Evolutionary conservation across 1,284 basidiomycete genomes (phyloP).

Genomic region (Cryptococcus jaspeensis): DNA sequence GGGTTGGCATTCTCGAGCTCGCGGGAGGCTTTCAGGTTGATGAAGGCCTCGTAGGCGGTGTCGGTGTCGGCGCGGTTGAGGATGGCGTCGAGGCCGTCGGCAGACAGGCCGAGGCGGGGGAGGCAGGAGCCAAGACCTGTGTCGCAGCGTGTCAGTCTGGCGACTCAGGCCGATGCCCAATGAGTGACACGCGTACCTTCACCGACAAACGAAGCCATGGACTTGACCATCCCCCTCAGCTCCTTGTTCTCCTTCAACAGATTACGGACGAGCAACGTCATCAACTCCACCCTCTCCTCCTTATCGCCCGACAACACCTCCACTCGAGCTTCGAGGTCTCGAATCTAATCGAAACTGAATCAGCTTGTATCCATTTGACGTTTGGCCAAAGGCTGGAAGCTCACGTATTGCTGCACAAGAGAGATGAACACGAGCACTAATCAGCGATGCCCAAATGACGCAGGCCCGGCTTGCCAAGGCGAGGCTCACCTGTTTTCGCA

Average conservation of each 20-base stretch:
- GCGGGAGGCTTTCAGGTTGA: conserved; percentile 53
- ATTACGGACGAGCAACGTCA: conserved; percentile 79
- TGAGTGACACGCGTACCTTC: conserved; percentile 57
- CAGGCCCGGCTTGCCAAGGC: conserved; percentile 18
- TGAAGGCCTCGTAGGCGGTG: conserved; percentile 83
- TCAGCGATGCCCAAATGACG: too few species aligned
- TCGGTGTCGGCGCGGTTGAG: conserved; percentile 83
- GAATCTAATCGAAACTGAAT: conserved; percentile 60
- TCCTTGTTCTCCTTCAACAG: conserved; percentile 84
- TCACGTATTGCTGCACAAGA: conserved; percentile 42
- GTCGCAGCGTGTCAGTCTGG: background rate
- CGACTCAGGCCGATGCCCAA: background rate
- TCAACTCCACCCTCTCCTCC: conserved; percentile 77
- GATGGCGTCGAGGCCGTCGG: conserved; percentile 70
- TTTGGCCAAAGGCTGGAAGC: background rate
- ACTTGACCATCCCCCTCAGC: conserved; percentile 72
- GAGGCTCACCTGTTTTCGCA: conserved; percentile 81
- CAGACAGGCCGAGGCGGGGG: conserved; percentile 70
- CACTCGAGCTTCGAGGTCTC: conserved; percentile 85
- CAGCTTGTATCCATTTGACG: background rate
- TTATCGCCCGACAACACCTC: conserved; percentile 84
- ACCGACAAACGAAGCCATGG: conserved; percentile 73
- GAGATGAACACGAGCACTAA: too few species aligned
- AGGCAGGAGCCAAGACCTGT: conserved; percentile 60
- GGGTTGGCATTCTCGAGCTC: conserved; percentile 39